These are phyloP conservation scores for Flaveria trinervia DNA, from an alignment of 129 eudicot species.

Conservation along the genomic window DNA sequence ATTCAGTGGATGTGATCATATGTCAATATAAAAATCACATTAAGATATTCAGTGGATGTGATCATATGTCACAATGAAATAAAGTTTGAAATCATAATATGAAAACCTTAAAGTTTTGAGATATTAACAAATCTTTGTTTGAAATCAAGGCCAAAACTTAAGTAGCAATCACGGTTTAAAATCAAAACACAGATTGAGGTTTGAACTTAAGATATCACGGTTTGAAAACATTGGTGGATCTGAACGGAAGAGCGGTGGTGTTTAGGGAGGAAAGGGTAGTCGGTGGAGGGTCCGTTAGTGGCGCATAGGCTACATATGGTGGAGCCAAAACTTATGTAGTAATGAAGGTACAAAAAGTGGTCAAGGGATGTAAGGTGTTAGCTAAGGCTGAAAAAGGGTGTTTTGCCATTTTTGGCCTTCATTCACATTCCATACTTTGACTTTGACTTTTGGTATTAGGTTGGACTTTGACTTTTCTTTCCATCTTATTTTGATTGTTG, in stretches of 20 bases:
- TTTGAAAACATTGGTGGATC: background rate
- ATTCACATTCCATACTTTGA: slow-evolving; percentile 6
- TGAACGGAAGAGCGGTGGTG: background rate
- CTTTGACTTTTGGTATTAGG: slow-evolving; percentile 27
- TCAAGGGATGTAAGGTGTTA: slow-evolving; percentile 18
- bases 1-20: background rate
- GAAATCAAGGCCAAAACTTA: background rate
- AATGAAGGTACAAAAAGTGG: slow-evolving; percentile 16
- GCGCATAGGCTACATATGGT: slow-evolving; percentile 9
- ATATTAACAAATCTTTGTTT: background rate
- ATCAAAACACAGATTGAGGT: too few relatives aligned
- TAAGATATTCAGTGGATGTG: slow-evolving; percentile 2
- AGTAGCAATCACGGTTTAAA: too few relatives aligned
- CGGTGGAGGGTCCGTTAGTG: background rate
- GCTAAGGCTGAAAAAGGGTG: slow-evolving; percentile 1
- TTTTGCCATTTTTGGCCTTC: slow-evolving; percentile 11
- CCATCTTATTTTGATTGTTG: slow-evolving; percentile 5
- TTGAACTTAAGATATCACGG: background rate
- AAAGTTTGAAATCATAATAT: background rate
- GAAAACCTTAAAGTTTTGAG: background rate
- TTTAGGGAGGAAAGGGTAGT: background rate
- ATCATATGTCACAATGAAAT: background rate
- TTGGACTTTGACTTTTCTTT: slow-evolving; percentile 12
- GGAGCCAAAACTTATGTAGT: slow-evolving; percentile 23
- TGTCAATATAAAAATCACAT: background rate